These are phyloP conservation scores for Syzygium syzygioides DNA, from an alignment of 441 rosid genomes.

Conservation along the genomic window DNA sequence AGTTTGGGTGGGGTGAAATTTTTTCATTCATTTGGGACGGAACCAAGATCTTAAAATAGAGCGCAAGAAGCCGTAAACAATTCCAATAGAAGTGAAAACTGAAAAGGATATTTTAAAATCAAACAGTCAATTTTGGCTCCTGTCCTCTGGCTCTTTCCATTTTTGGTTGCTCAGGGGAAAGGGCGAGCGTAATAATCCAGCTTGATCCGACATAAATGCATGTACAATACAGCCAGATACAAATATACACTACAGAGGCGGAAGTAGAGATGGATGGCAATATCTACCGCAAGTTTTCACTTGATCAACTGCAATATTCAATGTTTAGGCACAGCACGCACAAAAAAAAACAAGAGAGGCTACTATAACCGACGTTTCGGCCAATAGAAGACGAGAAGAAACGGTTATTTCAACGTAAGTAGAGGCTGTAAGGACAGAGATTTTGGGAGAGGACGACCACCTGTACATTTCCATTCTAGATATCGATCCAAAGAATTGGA, in stretches of 20 bases:
- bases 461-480: neutral
- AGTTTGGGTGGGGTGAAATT: neutral
- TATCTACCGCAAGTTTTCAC: neutral
- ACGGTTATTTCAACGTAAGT: neutral
- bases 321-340: neutral
- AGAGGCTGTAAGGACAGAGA: neutral
- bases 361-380: neutral
- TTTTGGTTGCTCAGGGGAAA: neutral
- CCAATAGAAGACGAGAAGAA: neutral
- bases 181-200: neutral
- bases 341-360: neutral
- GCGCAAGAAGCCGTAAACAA: neutral
- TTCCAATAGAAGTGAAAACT: neutral
- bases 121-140: neutral
- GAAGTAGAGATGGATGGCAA: neutral
- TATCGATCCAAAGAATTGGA: neutral
- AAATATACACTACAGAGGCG: neutral
- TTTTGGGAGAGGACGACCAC: neutral
- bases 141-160: neutral
- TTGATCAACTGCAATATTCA: neutral
- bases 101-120: neutral
- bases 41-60: neutral
- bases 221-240: neutral
- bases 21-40: neutral
- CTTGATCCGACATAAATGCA: neutral